Conservation (phyloP, 192 early-diverging fungal genomes). For the Rhizoclosmatium sp. region DNA sequence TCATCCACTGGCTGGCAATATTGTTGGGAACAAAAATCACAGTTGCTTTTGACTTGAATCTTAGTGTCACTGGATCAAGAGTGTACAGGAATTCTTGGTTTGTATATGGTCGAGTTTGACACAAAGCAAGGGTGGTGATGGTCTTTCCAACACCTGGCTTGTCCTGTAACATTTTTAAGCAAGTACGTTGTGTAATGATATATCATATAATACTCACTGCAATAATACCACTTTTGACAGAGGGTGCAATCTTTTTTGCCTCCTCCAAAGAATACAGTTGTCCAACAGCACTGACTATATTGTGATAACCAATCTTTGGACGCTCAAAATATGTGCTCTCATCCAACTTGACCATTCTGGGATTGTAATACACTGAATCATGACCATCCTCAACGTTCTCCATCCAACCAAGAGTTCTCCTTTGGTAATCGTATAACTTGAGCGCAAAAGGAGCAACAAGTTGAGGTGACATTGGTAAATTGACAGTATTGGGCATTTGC, state of each 20-base stretch:
- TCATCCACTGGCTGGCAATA: constrained; percentile 29
- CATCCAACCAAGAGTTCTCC: constrained; percentile 33
- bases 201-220: constrained; percentile 22
- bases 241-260: neutral
- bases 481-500: neutral
- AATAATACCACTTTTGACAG: constrained; percentile 32
- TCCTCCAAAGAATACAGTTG: neutral
- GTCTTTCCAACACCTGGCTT: constrained; percentile 43
- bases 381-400: constrained; percentile 24
- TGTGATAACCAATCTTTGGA: neutral
- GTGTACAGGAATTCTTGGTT: constrained; percentile 6
- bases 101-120: constrained; percentile 17
- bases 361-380: constrained; percentile 17
- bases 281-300: neutral
- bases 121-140: constrained; percentile 36
- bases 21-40: constrained; percentile 32
- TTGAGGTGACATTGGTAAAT: neutral
- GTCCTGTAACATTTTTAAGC: constrained; percentile 14
- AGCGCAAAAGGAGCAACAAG: constrained; percentile 5
- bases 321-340: neutral
- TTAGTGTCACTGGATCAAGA: neutral
- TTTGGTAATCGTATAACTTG: constrained; percentile 35
- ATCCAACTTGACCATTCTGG: constrained; percentile 5
- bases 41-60: constrained; percentile 6
- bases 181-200: neutral